Conservation (phyloP, 2,329 filamentous ascomycete genomes). For the Chrysoporthe cubensis region DNA sequence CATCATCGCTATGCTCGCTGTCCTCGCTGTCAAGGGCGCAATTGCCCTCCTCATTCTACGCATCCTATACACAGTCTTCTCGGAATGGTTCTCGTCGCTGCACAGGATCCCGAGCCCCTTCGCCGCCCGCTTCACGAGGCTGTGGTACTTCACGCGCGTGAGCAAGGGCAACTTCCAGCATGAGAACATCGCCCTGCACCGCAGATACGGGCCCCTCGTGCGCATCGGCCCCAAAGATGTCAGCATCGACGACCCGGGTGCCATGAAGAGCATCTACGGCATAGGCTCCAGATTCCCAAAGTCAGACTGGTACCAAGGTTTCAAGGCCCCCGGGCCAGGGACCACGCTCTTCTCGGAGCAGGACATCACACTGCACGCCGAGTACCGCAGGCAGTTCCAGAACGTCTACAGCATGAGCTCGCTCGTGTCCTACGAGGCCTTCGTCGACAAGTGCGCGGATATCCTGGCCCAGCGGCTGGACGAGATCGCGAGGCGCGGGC, state of each 20-base stretch:
- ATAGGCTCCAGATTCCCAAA: conserved; percentile 45
- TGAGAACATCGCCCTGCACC: conserved; percentile 45
- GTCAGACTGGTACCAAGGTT: conserved; percentile 36
- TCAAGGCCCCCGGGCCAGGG: conserved; percentile 33
- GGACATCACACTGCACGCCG: conserved; percentile 43
- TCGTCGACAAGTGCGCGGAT: conserved; percentile 51
- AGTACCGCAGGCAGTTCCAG: conserved; percentile 45
- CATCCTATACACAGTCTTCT: conserved; percentile 9
- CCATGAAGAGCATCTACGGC: conserved; percentile 47
- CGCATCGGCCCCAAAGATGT: conserved; percentile 46
- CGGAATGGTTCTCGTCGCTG: conserved; percentile 37
- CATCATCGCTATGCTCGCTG: background rate
- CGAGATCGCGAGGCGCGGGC: conserved; percentile 39
- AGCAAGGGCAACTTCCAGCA: conserved; percentile 43
- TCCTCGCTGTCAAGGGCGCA: background rate
- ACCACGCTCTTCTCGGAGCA: conserved; percentile 39
- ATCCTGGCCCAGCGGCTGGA: conserved; percentile 43
- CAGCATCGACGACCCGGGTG: conserved; percentile 43
- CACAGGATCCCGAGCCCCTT: conserved; percentile 49
- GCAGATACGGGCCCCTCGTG: conserved; percentile 45
- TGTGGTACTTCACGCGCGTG: conserved; percentile 48
- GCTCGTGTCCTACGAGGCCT: conserved; percentile 52
- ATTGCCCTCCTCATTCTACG: background rate
- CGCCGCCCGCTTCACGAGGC: conserved; percentile 45
- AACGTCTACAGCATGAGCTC: conserved; percentile 52